Percentiles rank a stretch among this genome's conserved stretches.
phyloP scores from a whole-genome alignment of 306 rosid genomes.

The Alnus rubra region DNA sequence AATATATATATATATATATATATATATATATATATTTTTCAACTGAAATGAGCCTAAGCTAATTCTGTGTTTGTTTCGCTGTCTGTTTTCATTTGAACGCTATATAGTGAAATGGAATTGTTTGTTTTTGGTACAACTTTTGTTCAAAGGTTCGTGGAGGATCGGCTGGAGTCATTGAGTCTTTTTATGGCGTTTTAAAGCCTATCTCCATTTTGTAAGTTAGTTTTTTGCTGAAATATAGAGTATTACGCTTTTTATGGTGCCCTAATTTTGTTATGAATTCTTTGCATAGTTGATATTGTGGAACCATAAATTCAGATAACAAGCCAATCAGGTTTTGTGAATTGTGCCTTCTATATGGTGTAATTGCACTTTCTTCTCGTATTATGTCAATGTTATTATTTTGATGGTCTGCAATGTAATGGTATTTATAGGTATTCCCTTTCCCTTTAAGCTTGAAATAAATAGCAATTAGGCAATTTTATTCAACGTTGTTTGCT shows the following conservation, averaged over 20 bases:
- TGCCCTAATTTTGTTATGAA: background rate
- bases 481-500: background rate
- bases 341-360: background rate
- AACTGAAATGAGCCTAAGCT: slow-evolving; percentile 4
- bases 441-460: background rate
- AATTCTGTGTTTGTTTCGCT: background rate
- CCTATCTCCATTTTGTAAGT: slow-evolving; percentile 80
- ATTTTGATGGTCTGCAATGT: background rate
- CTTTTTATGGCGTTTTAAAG: slow-evolving; percentile 77
- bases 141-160: slow-evolving; percentile 84
- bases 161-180: slow-evolving; percentile 81
- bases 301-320: background rate
- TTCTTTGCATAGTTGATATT: background rate
- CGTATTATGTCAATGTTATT: background rate
- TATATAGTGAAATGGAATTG: background rate
- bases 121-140: slow-evolving; percentile 17
- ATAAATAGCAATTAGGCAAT: background rate
- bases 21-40: no score
- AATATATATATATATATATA: no score
- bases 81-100: background rate
- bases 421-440: background rate
- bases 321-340: background rate
- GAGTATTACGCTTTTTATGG: background rate
- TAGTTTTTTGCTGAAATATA: background rate
- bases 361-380: background rate